Evolutionary conservation across 1,284 basidiomycete genomes (phyloP), one percentile per base, ranked within the genome.

Genomic region (Gastroboletus turbinatus): DNA sequence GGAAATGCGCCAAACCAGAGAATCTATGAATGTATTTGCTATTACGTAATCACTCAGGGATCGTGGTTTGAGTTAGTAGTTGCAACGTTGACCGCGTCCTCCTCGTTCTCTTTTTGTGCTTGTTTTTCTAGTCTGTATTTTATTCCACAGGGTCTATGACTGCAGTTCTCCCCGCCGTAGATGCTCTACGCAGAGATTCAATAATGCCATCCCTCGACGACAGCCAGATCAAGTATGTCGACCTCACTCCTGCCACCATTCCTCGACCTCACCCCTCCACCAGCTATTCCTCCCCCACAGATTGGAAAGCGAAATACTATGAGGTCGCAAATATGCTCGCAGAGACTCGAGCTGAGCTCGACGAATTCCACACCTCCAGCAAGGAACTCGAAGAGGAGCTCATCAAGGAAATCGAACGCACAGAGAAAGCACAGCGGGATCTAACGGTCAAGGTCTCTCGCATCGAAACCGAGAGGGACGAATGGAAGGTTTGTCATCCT

Each of bases 351-450:
- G 81, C 85, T 16, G 94, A 96, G 73, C 86, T 95, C 47, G 91
- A 94, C 67, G 94, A 96, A 62, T 96, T 96, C 69, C 92, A 96
- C 64, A 78, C 85, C 58, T 92, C 91, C 46, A 94, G 92, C 71
- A 94, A 92, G 75, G 94, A 96, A 66, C 82, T 97, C 33, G 95
- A 97, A 76, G 88, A 94, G 60, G 94, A 97, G 73, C 78, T 97
- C 62, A 94, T 96, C 78, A 83, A 83, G 61, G 95, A 97, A 71
- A 78, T 97, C 48, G 88, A 90, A 65, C 80, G 88, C 48, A 94
- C 92, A 45, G 94, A 97, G 77, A 89, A 88, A 71, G 82, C 87
- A 14, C 90, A 96, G 73, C 82, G 85, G 65, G 92, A 94, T 43
- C 81, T 96, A 51, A 85, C 82, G 73, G 78, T 86, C 57, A 90